phyloP scores from a whole-genome alignment of 257 asterid genomes.

The Solanum infundibuliforme region DNA sequence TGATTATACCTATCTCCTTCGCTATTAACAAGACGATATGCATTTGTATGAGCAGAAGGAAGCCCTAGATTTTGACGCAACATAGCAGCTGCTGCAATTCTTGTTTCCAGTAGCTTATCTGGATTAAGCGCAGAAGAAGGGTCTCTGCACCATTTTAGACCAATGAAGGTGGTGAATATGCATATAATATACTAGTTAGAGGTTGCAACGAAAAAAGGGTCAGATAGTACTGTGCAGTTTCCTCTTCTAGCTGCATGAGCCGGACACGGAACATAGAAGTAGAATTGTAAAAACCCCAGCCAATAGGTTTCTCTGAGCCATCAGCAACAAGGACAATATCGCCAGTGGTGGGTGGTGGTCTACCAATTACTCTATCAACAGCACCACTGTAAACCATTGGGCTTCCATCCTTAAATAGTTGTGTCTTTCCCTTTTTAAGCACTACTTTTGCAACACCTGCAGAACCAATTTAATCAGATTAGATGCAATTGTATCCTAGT shows the following conservation, averaged over 20 bases:
- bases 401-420: constrained; percentile 75
- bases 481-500: background rate
- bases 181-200: background rate
- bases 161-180: background rate
- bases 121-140: constrained; percentile 59
- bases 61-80: constrained; percentile 62
- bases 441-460: constrained; percentile 82
- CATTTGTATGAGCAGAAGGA: constrained; percentile 70
- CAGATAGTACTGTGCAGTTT: constrained; percentile 47
- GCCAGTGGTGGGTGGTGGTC: constrained; percentile 87
- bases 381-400: constrained; percentile 99
- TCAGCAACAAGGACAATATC: constrained; percentile 84
- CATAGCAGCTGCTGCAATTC: constrained; percentile 59
- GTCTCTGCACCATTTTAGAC: constrained; percentile 37
- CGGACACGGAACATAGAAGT: constrained; percentile 94
- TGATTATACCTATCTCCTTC: constrained; percentile 79
- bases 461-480: background rate
- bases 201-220: background rate
- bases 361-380: constrained; percentile 77
- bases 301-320: constrained; percentile 81
- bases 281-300: constrained; percentile 93
- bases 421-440: constrained; percentile 84
- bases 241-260: constrained; percentile 89
- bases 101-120: constrained; percentile 52
- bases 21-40: constrained; percentile 86